Conservation (phyloP, 2,329 filamentous ascomycete species). For the Zelopaecilomyces penicillatus region DNA sequence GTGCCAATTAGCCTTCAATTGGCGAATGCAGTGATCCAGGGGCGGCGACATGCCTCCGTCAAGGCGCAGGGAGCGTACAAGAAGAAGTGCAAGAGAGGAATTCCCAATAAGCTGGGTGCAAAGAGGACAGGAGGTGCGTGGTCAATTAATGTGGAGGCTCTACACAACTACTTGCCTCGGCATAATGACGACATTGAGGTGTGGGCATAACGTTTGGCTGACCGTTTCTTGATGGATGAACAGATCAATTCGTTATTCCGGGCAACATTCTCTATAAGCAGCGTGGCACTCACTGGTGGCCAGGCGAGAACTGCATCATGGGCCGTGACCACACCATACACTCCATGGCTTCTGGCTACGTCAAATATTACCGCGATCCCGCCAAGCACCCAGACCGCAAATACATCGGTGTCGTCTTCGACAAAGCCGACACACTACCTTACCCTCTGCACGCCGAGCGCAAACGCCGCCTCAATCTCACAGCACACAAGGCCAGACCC, state of each 20-base stretch:
- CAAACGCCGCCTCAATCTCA: slow-evolving; percentile 67
- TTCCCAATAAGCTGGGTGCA: slow-evolving; percentile 79
- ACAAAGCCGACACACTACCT: slow-evolving; percentile 72
- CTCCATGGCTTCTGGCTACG: slow-evolving; percentile 75
- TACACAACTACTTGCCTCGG: too few species aligned
- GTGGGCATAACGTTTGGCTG: not conserved
- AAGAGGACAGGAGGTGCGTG: slow-evolving; percentile 79
- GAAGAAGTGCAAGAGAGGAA: slow-evolving; percentile 48
- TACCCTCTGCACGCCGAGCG: slow-evolving; percentile 65
- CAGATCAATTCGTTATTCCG: slow-evolving; percentile 85
- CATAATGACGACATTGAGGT: too few species aligned
- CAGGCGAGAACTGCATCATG: slow-evolving; percentile 91
- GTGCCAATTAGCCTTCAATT: slow-evolving; percentile 19
- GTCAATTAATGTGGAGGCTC: not conserved
- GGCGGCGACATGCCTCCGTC: slow-evolving; percentile 48
- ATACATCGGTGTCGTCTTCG: slow-evolving; percentile 89
- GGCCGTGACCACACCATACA: slow-evolving; percentile 96
- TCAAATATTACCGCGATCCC: slow-evolving; percentile 94
- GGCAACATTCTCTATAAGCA: slow-evolving; percentile 99
- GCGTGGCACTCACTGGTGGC: slow-evolving; percentile 87
- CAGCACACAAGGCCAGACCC: slow-evolving; percentile 40
- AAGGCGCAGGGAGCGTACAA: slow-evolving; percentile 64
- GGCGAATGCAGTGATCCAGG: slow-evolving; percentile 36
- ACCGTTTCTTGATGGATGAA: not conserved
- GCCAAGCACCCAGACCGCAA: slow-evolving; percentile 73